Evolutionary conservation across 176 grass and related monocot species (phyloP).

Genomic region (Oryza meridionalis): DNA sequence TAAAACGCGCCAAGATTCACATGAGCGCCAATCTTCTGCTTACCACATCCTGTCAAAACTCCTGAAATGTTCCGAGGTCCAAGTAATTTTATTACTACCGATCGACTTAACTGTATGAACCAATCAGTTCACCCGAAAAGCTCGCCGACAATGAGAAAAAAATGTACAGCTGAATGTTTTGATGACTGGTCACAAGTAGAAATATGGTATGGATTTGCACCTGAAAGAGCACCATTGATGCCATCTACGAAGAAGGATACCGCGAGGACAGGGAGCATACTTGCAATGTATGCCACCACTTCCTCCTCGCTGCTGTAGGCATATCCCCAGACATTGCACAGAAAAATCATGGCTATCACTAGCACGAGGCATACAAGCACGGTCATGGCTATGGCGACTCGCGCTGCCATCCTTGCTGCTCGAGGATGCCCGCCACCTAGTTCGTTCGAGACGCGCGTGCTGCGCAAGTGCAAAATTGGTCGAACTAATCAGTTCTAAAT

Average conservation of each 20-base stretch:
- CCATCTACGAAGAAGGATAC: conserved; percentile 34
- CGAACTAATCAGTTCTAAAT: too few species aligned
- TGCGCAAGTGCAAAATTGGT: background rate
- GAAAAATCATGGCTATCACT: conserved; percentile 18
- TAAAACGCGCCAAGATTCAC: conserved; percentile 39
- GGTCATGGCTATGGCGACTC: conserved; percentile 22
- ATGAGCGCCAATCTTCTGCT: conserved; percentile 14
- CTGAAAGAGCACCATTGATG: conserved; percentile 33
- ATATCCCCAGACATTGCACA: conserved; percentile 41
- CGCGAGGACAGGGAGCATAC: conserved; percentile 35
- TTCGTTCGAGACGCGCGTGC: conserved; percentile 31
- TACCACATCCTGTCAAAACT: background rate
- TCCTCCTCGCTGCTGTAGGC: conserved; percentile 40
- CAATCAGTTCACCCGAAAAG: too few species aligned
- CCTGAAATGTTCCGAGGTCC: background rate
- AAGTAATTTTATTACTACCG: too few species aligned
- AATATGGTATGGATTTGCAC: background rate
- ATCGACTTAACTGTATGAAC: too few species aligned
- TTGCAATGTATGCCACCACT: conserved; percentile 30
- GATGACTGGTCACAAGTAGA: too few species aligned
- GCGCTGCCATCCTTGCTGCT: conserved; percentile 15
- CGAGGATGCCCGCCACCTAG: conserved; percentile 15
- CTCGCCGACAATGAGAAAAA: background rate
- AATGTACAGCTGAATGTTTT: too few species aligned
- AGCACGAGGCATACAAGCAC: conserved; percentile 1